Evolutionary conservation across 1,284 basidiomycete species (phyloP).

Genomic region (Uromyces viciae-fabae): DNA sequence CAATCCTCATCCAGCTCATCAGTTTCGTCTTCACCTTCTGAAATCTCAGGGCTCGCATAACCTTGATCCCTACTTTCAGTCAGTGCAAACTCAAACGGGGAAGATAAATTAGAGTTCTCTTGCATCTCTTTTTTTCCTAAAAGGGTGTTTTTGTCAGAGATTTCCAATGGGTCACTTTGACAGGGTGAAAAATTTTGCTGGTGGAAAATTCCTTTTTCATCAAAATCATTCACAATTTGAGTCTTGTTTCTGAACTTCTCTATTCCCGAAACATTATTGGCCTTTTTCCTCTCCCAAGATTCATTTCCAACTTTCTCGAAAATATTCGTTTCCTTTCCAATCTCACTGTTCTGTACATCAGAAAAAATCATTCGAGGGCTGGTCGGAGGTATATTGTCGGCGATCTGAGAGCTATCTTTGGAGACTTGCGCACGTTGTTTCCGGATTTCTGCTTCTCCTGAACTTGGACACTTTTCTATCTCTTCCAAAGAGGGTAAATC

Average conservation of each 20-base stretch:
- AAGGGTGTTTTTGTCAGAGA: not conserved
- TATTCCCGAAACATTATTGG: not conserved
- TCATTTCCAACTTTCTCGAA: not conserved
- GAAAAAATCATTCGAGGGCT: not conserved
- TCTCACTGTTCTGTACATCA: not conserved
- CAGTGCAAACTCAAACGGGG: not conserved
- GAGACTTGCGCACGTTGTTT: not conserved
- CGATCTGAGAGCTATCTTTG: not conserved
- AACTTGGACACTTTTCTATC: not conserved
- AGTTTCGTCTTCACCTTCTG: not conserved
- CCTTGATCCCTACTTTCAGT: not conserved
- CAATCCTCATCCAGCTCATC: constrained; percentile 42
- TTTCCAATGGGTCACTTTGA: not conserved
- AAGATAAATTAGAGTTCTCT: no score
- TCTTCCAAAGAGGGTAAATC: constrained; percentile 20
- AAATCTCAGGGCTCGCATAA: not conserved
- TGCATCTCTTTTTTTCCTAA: constrained; percentile 1
- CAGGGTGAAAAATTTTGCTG: not conserved
- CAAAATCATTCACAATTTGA: constrained; percentile 20
- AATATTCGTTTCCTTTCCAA: not conserved
- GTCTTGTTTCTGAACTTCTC: constrained; percentile 34
- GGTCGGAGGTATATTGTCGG: not conserved
- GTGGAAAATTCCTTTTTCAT: constrained; percentile 32
- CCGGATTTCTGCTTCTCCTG: not conserved
- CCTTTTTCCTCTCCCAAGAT: not conserved